phyloP scores from a whole-genome alignment of 129 eudicot genomes.

The Pseudognaphalium luteoalbum region DNA sequence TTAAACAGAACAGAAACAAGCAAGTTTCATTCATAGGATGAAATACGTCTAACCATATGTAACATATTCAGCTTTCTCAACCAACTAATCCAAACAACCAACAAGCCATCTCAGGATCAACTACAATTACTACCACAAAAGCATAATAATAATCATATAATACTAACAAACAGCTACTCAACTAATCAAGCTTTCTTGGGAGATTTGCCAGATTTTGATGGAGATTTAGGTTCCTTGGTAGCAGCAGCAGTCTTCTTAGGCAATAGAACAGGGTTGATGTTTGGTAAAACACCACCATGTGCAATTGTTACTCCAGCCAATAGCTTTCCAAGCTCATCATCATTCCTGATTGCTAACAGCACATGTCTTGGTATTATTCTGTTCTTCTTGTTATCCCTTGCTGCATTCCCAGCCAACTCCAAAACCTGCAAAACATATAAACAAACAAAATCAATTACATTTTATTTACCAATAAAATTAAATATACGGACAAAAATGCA shows the following conservation, averaged over 20 bases:
- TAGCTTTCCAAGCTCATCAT: conserved; percentile 37
- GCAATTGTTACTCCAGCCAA: conserved; percentile 41
- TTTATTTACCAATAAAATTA: no score
- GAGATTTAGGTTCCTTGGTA: conserved; percentile 23
- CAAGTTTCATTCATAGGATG: no score
- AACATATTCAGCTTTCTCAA: background rate
- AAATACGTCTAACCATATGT: no score
- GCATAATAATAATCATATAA: background rate
- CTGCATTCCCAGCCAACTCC: conserved; percentile 39
- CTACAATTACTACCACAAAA: background rate
- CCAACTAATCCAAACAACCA: background rate
- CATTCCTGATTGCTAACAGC: conserved; percentile 32
- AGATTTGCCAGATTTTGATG: conserved; percentile 23
- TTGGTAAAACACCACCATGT: conserved; percentile 37
- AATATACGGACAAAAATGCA: no score
- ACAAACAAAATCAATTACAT: background rate
- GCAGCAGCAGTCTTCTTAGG: conserved; percentile 32
- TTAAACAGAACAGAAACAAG: no score
- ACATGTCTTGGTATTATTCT: conserved; percentile 35
- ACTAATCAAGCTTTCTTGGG: conserved; percentile 17
- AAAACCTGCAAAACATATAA: conserved; percentile 14
- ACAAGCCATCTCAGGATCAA: no score
- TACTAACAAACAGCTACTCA: background rate
- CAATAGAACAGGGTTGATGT: conserved; percentile 33
- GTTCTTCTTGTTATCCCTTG: conserved; percentile 37